phyloP scores from a whole-genome alignment of 805 yeast species.

The Vanderwaltozyma tropicalis region DNA sequence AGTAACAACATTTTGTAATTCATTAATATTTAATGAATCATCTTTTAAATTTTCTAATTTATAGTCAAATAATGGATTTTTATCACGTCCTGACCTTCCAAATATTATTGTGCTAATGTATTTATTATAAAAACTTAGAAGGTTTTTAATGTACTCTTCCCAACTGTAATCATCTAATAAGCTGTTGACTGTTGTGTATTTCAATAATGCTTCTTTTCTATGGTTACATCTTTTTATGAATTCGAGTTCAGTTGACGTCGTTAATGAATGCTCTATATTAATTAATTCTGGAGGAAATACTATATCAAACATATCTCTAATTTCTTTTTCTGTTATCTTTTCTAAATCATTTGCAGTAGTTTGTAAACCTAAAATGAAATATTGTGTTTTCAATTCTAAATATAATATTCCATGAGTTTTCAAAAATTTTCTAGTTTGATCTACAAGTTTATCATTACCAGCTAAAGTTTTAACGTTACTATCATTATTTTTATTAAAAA shows the following conservation, averaged over 20 bases:
- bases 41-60: background rate
- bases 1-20: background rate
- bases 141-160: constrained; percentile 69
- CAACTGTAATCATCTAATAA: constrained; percentile 73
- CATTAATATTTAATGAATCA: background rate
- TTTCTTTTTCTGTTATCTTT: constrained; percentile 6
- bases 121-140: constrained; percentile 67
- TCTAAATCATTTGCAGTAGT: constrained; percentile 11
- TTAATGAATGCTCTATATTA: constrained; percentile 21
- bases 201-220: constrained; percentile 52
- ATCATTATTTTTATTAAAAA: constrained; percentile 14
- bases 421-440: constrained; percentile 42
- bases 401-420: constrained; percentile 74
- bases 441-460: constrained; percentile 2
- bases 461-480: background rate
- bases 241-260: constrained; percentile 72
- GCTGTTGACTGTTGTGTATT: constrained; percentile 36
- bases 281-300: constrained; percentile 52
- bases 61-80: constrained; percentile 13
- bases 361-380: constrained; percentile 79
- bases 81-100: constrained; percentile 43
- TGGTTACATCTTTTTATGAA: constrained; percentile 65
- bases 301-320: constrained; percentile 54
- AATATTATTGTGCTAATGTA: constrained; percentile 63
- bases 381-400: constrained; percentile 88